These are phyloP conservation scores for Mortierella sp. DNA, from an alignment of 371 early-diverging fungal genomes.

Conservation along the genomic window DNA sequence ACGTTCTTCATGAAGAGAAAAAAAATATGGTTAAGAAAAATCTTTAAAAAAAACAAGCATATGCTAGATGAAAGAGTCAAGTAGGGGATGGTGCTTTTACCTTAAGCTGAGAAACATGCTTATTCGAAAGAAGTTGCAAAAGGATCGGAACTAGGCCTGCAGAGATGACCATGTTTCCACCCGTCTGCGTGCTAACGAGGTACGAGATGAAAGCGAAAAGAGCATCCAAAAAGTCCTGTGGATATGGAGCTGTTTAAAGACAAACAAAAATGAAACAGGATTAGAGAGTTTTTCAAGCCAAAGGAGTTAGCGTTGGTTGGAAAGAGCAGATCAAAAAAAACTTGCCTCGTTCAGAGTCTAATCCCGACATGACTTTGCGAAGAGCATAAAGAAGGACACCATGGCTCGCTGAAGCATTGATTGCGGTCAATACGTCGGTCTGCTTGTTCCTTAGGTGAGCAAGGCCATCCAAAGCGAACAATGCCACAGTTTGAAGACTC, in stretches of 20 bases:
- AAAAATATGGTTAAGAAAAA: not conserved
- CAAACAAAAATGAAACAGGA: not conserved
- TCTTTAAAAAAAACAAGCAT: not conserved
- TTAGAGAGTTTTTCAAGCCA: not conserved
- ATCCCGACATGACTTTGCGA: constrained; percentile 68
- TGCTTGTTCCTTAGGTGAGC: constrained; percentile 79
- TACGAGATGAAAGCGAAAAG: constrained; percentile 82
- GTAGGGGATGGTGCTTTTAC: constrained; percentile 36
- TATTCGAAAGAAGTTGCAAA: constrained; percentile 67
- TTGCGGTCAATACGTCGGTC: constrained; percentile 83
- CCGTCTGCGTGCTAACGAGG: constrained; percentile 80
- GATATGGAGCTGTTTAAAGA: constrained; percentile 51
- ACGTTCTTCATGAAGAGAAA: constrained; percentile 55
- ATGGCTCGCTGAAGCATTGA: constrained; percentile 95
- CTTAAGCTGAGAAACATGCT: constrained; percentile 63
- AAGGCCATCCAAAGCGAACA: constrained; percentile 87
- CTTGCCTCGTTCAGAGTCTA: constrained; percentile 56
- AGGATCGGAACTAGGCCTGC: constrained; percentile 90
- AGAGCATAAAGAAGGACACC: constrained; percentile 87
- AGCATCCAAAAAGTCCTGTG: constrained; percentile 86
- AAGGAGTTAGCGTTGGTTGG: not conserved
- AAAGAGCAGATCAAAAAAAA: not conserved
- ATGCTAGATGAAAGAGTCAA: not conserved
- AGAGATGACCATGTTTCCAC: constrained; percentile 90
- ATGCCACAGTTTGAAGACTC: constrained; percentile 80